These are phyloP conservation scores for Melampsora larici-populina DNA, from an alignment of 1,284 basidiomycete genomes.

Conservation along the genomic window DNA sequence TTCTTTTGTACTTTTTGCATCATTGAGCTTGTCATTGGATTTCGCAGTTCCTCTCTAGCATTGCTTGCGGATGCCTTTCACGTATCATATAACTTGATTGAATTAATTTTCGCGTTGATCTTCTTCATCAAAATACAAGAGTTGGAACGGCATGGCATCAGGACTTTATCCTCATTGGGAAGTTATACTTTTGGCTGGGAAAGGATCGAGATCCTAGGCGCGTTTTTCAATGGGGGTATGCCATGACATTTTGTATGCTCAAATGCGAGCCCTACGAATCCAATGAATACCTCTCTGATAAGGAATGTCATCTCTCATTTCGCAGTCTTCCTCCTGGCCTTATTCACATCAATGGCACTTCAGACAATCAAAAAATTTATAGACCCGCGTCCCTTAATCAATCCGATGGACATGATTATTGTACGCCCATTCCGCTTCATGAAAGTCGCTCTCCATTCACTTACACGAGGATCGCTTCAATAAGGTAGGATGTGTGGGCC, in stretches of 20 bases:
- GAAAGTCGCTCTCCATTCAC: not conserved
- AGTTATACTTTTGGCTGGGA: slow-evolving; percentile 44
- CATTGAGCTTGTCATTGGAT: slow-evolving; percentile 42
- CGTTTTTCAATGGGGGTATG: slow-evolving; percentile 44
- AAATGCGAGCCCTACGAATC: not conserved
- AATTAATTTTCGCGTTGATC: slow-evolving; percentile 43
- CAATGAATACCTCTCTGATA: not conserved
- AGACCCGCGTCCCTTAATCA: slow-evolving; percentile 30
- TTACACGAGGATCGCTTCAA: not conserved
- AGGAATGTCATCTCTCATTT: not conserved
- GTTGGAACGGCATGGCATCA: not conserved
- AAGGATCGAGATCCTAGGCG: slow-evolving; percentile 43
- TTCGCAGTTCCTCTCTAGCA: slow-evolving; percentile 43
- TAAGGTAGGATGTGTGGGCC: slow-evolving; percentile 11
- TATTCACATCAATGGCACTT: slow-evolving; percentile 42
- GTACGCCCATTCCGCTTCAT: not conserved
- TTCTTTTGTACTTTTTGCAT: slow-evolving; percentile 27
- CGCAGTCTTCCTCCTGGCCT: slow-evolving; percentile 42
- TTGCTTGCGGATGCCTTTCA: slow-evolving; percentile 45
- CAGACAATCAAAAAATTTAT: slow-evolving; percentile 45
- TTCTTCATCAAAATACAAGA: slow-evolving; percentile 13
- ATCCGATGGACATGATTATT: slow-evolving; percentile 43
- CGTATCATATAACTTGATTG: slow-evolving; percentile 44
- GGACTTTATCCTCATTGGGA: slow-evolving; percentile 16
- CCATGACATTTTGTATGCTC: not conserved